Conservation (phyloP, 2,329 filamentous ascomycete species). For the Curvularia lunata region DNA sequence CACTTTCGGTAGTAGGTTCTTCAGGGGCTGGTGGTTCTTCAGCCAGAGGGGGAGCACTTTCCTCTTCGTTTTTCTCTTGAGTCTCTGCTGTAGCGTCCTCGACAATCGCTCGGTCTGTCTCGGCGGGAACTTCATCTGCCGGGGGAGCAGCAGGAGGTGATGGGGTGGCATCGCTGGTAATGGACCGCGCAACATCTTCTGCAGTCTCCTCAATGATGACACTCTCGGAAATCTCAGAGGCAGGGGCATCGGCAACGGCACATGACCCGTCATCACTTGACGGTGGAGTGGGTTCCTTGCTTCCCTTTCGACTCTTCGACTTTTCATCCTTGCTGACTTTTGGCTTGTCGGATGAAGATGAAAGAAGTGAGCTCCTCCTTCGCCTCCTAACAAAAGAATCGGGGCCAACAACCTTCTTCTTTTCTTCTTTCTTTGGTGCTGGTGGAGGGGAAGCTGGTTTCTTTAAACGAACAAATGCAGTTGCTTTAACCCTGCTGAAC, state of each 20-base stretch:
- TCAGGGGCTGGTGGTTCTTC: not conserved
- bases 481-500: conserved; percentile 39
- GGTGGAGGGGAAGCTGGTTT: conserved; percentile 27
- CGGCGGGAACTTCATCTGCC: conserved; percentile 8
- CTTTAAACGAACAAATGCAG: conserved; percentile 43
- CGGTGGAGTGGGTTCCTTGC: conserved; percentile 21
- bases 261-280: conserved; percentile 11
- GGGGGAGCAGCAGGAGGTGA: conserved; percentile 9
- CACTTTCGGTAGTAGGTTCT: conserved; percentile 5
- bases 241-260: conserved; percentile 1
- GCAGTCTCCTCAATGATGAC: conserved; percentile 18
- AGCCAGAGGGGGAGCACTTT: not conserved
- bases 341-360: conserved; percentile 28
- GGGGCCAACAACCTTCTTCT: conserved; percentile 30
- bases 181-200: conserved; percentile 8
- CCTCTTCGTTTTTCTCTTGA: conserved; percentile 2
- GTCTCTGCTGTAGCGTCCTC: not conserved
- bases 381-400: conserved; percentile 30
- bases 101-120: not conserved
- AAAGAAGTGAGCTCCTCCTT: conserved; percentile 26
- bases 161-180: conserved; percentile 3
- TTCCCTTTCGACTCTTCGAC: conserved; percentile 34
- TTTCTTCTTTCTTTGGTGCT: conserved; percentile 38
- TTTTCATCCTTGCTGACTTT: conserved; percentile 39
- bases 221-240: conserved; percentile 22